Conservation (phyloP, 1,284 basidiomycete species). For the Mycosarcoma mackinlayi region DNA sequence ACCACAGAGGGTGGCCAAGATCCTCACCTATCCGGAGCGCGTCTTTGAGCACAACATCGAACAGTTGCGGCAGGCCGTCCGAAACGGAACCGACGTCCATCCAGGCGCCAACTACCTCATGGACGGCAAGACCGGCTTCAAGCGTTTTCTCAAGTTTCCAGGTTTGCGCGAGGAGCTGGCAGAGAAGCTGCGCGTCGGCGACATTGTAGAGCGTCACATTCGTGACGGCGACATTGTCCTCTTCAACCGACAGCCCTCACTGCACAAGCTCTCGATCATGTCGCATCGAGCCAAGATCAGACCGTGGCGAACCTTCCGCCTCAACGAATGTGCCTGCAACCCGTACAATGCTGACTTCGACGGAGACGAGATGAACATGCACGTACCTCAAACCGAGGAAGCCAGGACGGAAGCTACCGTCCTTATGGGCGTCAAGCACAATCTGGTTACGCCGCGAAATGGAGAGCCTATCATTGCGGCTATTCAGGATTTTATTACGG, state of each 20-base stretch:
- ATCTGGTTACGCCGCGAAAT: constrained; percentile 79
- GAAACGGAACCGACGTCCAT: constrained; percentile 90
- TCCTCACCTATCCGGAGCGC: constrained; percentile 94
- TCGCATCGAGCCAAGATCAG: constrained; percentile 95
- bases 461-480: constrained; percentile 67
- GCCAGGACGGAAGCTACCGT: constrained; percentile 96
- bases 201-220: constrained; percentile 92
- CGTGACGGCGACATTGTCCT: constrained; percentile 96
- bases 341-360: constrained; percentile 99
- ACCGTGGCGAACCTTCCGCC: constrained; percentile 95
- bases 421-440: constrained; percentile 97
- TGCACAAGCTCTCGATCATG: constrained; percentile 87
- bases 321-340: constrained; percentile 99
- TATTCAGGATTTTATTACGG: constrained; percentile 67
- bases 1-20: constrained; percentile 93
- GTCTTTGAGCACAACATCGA: constrained; percentile 94
- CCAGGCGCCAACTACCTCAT: constrained; percentile 89
- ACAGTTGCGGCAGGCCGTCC: constrained; percentile 79
- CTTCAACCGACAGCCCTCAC: constrained; percentile 98
- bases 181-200: constrained; percentile 81
- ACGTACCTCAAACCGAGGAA: constrained; percentile 99
- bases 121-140: constrained; percentile 80
- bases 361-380: constrained; percentile 99
- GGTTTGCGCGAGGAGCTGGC: constrained; percentile 71
- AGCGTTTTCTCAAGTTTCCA: constrained; percentile 72